Percentiles rank a stretch among this genome's conserved stretches.
phyloP scores from a whole-genome alignment of 129 eudicot genomes.

The Sambucus nigra region DNA sequence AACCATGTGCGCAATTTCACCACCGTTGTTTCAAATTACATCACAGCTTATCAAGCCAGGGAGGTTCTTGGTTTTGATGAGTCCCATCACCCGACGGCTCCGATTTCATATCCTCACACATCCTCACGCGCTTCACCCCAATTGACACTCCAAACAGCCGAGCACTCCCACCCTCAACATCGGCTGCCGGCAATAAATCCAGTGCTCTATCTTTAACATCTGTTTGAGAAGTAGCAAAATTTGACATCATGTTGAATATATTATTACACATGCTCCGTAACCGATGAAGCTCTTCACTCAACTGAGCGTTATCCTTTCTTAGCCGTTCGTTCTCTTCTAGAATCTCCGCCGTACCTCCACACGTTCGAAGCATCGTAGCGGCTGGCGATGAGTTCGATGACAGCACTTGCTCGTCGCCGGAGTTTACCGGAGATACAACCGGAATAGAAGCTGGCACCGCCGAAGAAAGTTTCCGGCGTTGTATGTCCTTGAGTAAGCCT shows the following conservation, averaged over 20 bases:
- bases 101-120: constrained; percentile 8
- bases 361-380: constrained; percentile 7
- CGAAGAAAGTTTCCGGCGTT: constrained; percentile 51
- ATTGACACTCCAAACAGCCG: constrained; percentile 53
- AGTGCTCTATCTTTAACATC: constrained; percentile 17
- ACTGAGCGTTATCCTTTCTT: constrained; percentile 42
- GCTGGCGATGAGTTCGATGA: constrained; percentile 59
- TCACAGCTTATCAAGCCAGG: too few relatives aligned
- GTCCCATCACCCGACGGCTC: constrained; percentile 13
- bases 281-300: constrained; percentile 43
- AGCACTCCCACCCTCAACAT: constrained; percentile 30
- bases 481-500: constrained; percentile 56
- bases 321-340: constrained; percentile 60
- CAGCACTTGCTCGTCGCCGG: constrained; percentile 57
- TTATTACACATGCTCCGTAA: constrained; percentile 41
- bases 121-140: constrained; percentile 41
- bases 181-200: constrained; percentile 19
- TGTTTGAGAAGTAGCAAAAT: constrained; percentile 19
- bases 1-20: too few relatives aligned
- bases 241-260: constrained; percentile 46
- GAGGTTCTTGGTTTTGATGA: neutral
- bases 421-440: constrained; percentile 40
- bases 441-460: constrained; percentile 13
- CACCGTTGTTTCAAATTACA: too few relatives aligned
- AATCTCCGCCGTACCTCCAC: constrained; percentile 31